phyloP scores from a whole-genome alignment of 2,329 filamentous ascomycete genomes.

The Epichloe glyceriae region DNA sequence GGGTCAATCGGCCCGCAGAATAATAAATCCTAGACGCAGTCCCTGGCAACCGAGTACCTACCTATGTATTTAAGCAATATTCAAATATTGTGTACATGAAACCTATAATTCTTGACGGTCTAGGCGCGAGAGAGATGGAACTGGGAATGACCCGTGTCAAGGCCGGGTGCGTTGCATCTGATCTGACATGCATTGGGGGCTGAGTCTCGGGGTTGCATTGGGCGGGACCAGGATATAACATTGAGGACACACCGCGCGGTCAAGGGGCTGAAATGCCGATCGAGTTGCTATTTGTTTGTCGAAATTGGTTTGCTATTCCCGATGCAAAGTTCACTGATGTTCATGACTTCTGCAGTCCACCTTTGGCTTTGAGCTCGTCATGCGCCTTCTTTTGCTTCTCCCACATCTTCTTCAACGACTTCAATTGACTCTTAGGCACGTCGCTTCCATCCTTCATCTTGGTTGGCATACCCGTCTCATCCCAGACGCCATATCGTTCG shows the following conservation, averaged over 20 bases:
- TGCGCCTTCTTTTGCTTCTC: constrained; percentile 79
- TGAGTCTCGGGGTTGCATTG: background rate
- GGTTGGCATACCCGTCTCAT: constrained; percentile 67
- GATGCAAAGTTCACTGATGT: background rate
- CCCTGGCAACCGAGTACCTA: too few species aligned
- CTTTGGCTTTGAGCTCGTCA: constrained; percentile 34
- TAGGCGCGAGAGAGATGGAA: too few species aligned
- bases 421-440: constrained; percentile 63
- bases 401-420: constrained; percentile 84
- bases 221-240: background rate
- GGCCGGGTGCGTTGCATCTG: background rate
- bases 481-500: constrained; percentile 60
- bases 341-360: constrained; percentile 3
- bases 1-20: too few species aligned
- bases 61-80: too few species aligned
- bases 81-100: too few species aligned
- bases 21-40: too few species aligned
- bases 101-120: too few species aligned
- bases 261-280: too few species aligned
- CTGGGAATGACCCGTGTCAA: background rate
- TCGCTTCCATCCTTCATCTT: constrained; percentile 68
- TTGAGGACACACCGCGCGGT: background rate
- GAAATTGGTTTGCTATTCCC: too few species aligned
- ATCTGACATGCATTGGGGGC: background rate
- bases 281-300: too few species aligned